These are phyloP conservation scores for Pseudotulostoma volvatum DNA, from an alignment of 495 filamentous ascomycete species.

Conservation along the genomic window DNA sequence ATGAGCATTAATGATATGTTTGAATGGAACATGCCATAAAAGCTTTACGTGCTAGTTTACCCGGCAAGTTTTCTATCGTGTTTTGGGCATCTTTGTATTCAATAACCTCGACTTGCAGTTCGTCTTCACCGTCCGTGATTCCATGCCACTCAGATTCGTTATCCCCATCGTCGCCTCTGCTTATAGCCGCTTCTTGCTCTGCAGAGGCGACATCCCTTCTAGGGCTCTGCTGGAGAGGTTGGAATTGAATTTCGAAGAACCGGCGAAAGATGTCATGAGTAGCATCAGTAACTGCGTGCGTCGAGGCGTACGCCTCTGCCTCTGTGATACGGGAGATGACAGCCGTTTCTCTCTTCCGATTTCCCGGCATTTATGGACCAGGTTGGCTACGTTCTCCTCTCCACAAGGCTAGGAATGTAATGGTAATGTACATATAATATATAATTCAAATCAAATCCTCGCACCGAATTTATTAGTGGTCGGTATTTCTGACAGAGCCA, in stretches of 20 bases:
- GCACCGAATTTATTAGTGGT: too few species aligned
- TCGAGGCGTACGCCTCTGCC: constrained; percentile 4
- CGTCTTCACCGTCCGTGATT: constrained; percentile 34
- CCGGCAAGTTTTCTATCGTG: constrained; percentile 28
- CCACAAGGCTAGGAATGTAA: too few species aligned
- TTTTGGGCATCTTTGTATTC: constrained; percentile 35
- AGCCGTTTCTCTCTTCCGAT: constrained; percentile 24
- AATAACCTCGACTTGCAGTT: constrained; percentile 41
- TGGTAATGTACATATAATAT: too few species aligned
- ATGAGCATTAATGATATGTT: constrained; percentile 7
- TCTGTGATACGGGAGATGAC: constrained; percentile 17
- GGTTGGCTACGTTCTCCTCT: background rate
- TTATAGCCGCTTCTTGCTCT: constrained; percentile 9
- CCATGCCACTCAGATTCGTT: constrained; percentile 51
- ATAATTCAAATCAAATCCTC: too few species aligned
- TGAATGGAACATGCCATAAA: constrained; percentile 46
- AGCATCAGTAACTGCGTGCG: constrained; percentile 11
- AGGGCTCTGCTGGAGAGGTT: constrained; percentile 34
- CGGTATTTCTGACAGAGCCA: too few species aligned
- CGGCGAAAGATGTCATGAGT: constrained; percentile 47
- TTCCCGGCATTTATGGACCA: constrained; percentile 15
- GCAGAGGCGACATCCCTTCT: constrained; percentile 4
- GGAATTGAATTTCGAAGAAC: constrained; percentile 78
- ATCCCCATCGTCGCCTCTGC: constrained; percentile 15
- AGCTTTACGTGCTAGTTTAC: constrained; percentile 55